Conservation (phyloP, 768 basidiomycete species). For the Tylopilus rubrobrunneus region DNA sequence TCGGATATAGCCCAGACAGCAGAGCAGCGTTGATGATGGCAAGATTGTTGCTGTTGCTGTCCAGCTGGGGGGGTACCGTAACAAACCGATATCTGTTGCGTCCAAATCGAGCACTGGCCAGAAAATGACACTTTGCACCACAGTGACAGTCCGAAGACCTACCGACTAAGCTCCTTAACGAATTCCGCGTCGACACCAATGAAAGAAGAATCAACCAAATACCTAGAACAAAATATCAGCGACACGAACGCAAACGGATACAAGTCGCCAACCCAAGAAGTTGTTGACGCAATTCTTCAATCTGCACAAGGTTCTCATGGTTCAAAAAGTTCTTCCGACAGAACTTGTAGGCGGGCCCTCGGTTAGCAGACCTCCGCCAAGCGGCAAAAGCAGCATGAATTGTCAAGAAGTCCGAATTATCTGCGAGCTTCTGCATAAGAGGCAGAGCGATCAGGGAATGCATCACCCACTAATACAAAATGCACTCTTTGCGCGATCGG, state of each 20-base stretch:
- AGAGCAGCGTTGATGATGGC: constrained; percentile 77
- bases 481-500: constrained; percentile 73
- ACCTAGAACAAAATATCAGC: constrained; percentile 40
- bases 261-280: constrained; percentile 54
- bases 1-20: constrained; percentile 86
- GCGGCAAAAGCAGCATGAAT: constrained; percentile 85
- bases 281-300: constrained; percentile 94
- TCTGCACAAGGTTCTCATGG: constrained; percentile 92
- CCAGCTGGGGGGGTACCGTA: constrained; percentile 62
- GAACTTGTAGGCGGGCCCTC: constrained; percentile 62
- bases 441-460: not conserved
- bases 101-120: constrained; percentile 63
- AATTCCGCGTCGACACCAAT: constrained; percentile 64
- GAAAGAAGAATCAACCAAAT: constrained; percentile 86
- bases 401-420: constrained; percentile 93
- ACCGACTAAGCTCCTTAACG: constrained; percentile 70
- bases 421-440: constrained; percentile 36
- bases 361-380: constrained; percentile 75
- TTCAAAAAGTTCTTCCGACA: constrained; percentile 79
- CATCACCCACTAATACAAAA: constrained; percentile 66
- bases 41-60: constrained; percentile 63
- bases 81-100: constrained; percentile 77
- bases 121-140: constrained; percentile 4
- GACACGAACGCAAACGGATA: not conserved
- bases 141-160: not conserved